Evolutionary conservation across 1,284 basidiomycete genomes (phyloP).

Genomic region (Caloboletus inedulis): DNA sequence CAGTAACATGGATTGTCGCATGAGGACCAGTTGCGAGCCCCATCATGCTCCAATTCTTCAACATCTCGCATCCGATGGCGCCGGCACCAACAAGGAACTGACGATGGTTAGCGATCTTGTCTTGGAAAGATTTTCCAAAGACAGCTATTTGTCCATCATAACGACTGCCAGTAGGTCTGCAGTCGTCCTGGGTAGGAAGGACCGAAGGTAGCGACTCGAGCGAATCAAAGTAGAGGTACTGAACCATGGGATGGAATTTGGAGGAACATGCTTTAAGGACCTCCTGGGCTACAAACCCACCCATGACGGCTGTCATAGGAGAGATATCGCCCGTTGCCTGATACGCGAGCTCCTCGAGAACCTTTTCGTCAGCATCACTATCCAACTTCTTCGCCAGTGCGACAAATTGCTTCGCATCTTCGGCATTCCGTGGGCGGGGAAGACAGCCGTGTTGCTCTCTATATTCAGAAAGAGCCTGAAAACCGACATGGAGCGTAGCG

Average conservation of each 20-base stretch:
- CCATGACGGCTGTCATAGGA: slow-evolving; percentile 91
- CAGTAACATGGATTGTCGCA: slow-evolving; percentile 91
- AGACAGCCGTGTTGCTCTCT: slow-evolving; percentile 64
- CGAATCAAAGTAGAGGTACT: slow-evolving; percentile 97
- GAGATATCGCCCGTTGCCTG: slow-evolving; percentile 93
- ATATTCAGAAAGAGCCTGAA: slow-evolving; percentile 92
- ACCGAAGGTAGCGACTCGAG: slow-evolving; percentile 85
- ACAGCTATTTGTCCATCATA: slow-evolving; percentile 97
- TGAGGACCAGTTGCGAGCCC: slow-evolving; percentile 83
- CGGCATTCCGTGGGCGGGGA: slow-evolving; percentile 81
- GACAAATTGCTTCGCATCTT: slow-evolving; percentile 77
- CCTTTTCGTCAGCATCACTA: slow-evolving; percentile 74
- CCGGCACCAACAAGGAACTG: slow-evolving; percentile 98
- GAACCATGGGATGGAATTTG: slow-evolving; percentile 97
- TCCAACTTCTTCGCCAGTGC: slow-evolving; percentile 78
- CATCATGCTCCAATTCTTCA: slow-evolving; percentile 99
- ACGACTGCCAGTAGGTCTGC: slow-evolving; percentile 77
- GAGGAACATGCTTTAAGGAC: slow-evolving; percentile 96
- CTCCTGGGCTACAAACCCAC: slow-evolving; percentile 98
- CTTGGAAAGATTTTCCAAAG: slow-evolving; percentile 91
- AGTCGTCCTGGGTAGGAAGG: slow-evolving; percentile 83
- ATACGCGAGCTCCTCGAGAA: slow-evolving; percentile 84
- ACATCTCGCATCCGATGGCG: slow-evolving; percentile 99
- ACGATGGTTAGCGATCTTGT: slow-evolving; percentile 86
- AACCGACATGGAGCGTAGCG: slow-evolving; percentile 86